These are phyloP conservation scores for Ascocoryne sarcoides DNA, from an alignment of 2,329 filamentous ascomycete species.

Conservation along the genomic window DNA sequence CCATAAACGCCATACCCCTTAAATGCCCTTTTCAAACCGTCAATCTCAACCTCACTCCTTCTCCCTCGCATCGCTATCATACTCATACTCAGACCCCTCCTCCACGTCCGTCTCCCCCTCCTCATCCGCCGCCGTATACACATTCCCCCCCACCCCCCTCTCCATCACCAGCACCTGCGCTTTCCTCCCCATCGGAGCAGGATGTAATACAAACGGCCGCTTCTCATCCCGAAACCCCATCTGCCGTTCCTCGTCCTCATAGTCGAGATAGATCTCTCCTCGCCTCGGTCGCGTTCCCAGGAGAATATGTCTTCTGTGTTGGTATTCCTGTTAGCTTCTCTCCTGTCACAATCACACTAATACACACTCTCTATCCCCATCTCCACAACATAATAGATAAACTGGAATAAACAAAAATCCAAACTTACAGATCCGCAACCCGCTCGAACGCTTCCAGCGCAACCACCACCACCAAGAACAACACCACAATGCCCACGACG, in stretches of 20 bases:
- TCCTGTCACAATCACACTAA: too few relatives aligned
- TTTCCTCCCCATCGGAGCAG: conserved; percentile 5
- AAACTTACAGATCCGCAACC: conserved; percentile 16
- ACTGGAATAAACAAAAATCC: too few relatives aligned
- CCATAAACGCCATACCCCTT: not conserved
- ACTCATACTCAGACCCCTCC: conserved; percentile 8
- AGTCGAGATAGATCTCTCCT: conserved; percentile 19
- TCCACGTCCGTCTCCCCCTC: conserved; percentile 2
- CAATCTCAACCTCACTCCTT: conserved; percentile 1
- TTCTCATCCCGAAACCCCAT: too few relatives aligned
- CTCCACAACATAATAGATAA: too few relatives aligned
- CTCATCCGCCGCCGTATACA: not conserved
- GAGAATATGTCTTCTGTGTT: not conserved
- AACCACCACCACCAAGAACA: conserved; percentile 21
- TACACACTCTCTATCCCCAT: too few relatives aligned
- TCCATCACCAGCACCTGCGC: not conserved
- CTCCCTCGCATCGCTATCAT: conserved; percentile 13
- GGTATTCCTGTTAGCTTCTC: too few relatives aligned
- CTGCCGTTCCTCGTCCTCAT: conserved; percentile 15
- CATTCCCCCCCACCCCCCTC: not conserved
- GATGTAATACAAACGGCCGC: conserved; percentile 9
- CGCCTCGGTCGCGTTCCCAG: not conserved
- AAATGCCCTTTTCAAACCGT: not conserved
- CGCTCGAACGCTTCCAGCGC: conserved; percentile 19
- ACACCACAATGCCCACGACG: conserved; percentile 23